Percentiles rank a stretch among this genome's conserved stretches.
Conservation (phyloP, 805 yeast genomes). For the Cyberlindnera lachancei region DNA sequence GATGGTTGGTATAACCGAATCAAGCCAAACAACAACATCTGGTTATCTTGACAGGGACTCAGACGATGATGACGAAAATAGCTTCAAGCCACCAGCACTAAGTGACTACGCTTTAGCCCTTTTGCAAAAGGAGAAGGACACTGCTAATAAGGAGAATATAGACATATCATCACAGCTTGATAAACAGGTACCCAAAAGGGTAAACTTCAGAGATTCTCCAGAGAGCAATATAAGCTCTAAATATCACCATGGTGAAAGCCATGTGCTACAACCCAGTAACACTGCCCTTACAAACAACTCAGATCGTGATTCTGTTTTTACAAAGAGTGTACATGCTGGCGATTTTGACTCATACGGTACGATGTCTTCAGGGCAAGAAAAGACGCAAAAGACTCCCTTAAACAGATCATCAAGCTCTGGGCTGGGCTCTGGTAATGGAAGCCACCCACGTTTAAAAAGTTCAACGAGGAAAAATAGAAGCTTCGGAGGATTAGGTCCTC, state of each 20-base stretch:
- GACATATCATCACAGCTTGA: background rate
- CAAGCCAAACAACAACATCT: too few relatives aligned
- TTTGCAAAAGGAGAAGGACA: conserved; percentile 28
- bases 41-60: too few relatives aligned
- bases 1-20: too few relatives aligned
- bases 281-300: conserved; percentile 14
- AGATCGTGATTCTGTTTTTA: conserved; percentile 19
- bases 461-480: conserved; percentile 23
- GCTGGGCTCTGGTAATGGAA: conserved; percentile 9
- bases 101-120: conserved; percentile 52
- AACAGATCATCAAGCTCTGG: conserved; percentile 9
- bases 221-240: conserved; percentile 4
- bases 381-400: conserved; percentile 16
- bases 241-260: conserved; percentile 8
- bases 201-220: conserved; percentile 18
- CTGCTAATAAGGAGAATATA: conserved; percentile 5
- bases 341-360: conserved; percentile 12
- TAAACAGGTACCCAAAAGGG: conserved; percentile 14
- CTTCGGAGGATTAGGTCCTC: conserved; percentile 28
- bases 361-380: conserved; percentile 9
- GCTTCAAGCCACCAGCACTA: conserved; percentile 51
- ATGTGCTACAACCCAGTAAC: conserved; percentile 6
- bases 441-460: conserved; percentile 19
- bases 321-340: conserved; percentile 9
- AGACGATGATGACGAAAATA: conserved; percentile 37